Evolutionary conservation across 179 eudicot genomes (phyloP), one percentile per base, ranked within the genome.

Genomic region (Camellia oleifera): DNA sequence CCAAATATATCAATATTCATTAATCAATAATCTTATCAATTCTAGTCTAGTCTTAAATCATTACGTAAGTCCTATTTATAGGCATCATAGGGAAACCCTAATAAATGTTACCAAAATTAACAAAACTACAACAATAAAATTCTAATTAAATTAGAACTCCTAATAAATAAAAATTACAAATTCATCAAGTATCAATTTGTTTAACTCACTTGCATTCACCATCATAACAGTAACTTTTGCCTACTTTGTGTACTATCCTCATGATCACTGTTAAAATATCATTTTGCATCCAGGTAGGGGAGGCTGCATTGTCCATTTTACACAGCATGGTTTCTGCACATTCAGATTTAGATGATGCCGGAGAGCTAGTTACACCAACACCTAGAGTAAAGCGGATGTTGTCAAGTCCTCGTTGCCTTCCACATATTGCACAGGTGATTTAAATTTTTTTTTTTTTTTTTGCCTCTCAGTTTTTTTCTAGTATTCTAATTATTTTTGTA

Each of bases 271-370:
- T 70, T 45, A 67, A 65, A 60, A 74, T 23, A 69, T 4, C n/a
- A 72, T 78, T 79, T 32, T 67, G 71, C 68, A 15, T 83, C 61
- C 84, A 97, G 99, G 98, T 93, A 79, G 99, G 97, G 66, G 98
- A 97, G 79, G 89, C 87, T 66, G 97, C 99, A 75, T 82, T 97
- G 80, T 88, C 94, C 72, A 86, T 97, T 78, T 89, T 97, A 83
- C 99, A 94, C 89, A 87, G 93, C 91, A 97, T 97, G 99, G 99
- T 94, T 75, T 88, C 97, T 65, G 97, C 99, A 32, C 93, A 95
- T 75, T 97, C 99, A 70, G 99, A 97, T 88, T 88, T 97, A 56
- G 99, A 97, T 84, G 99, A 97, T 93, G 99, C 99, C 62, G 99
- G 99, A 76, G 99, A 97, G 87, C 89, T 97, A 77, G 97, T 97